These are phyloP conservation scores for Mallotus nudiflorus DNA, from an alignment of 345 rosid species.

Conservation along the genomic window DNA sequence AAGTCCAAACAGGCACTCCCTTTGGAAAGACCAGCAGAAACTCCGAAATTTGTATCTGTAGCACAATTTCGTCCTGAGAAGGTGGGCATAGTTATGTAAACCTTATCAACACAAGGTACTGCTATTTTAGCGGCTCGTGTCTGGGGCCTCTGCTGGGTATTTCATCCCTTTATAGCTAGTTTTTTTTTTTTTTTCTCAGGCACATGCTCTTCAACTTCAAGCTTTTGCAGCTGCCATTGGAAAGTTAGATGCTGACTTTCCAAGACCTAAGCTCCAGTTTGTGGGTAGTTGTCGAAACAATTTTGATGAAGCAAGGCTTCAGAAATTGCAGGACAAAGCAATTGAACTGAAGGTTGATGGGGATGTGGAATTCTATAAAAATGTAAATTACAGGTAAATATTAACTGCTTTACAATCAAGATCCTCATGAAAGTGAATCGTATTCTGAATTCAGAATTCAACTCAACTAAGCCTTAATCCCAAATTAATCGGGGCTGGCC, in stretches of 20 bases:
- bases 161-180: constrained; percentile 21
- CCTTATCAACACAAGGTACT: constrained; percentile 37
- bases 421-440: neutral
- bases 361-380: constrained; percentile 73
- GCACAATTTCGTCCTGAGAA: constrained; percentile 99
- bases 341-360: constrained; percentile 56
- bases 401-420: constrained; percentile 7
- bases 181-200: constrained; percentile 54
- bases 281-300: constrained; percentile 94
- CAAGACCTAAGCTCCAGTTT: constrained; percentile 80
- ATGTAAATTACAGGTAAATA: constrained; percentile 68
- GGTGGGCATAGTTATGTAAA: constrained; percentile 58
- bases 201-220: constrained; percentile 88
- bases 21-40: constrained; percentile 59
- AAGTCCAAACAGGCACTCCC: constrained; percentile 60
- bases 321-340: constrained; percentile 70
- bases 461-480: no score
- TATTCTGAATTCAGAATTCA: neutral
- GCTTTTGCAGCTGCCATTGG: constrained; percentile 68
- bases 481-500: no score
- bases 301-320: constrained; percentile 79
- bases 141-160: constrained; percentile 20
- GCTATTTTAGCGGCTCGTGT: constrained; percentile 29
- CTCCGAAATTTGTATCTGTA: constrained; percentile 72
- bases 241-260: constrained; percentile 47